Percentiles rank a stretch among this genome's conserved stretches.
phyloP scores from a whole-genome alignment of 2,329 filamentous ascomycete species.

The Dactylellina sp. region DNA sequence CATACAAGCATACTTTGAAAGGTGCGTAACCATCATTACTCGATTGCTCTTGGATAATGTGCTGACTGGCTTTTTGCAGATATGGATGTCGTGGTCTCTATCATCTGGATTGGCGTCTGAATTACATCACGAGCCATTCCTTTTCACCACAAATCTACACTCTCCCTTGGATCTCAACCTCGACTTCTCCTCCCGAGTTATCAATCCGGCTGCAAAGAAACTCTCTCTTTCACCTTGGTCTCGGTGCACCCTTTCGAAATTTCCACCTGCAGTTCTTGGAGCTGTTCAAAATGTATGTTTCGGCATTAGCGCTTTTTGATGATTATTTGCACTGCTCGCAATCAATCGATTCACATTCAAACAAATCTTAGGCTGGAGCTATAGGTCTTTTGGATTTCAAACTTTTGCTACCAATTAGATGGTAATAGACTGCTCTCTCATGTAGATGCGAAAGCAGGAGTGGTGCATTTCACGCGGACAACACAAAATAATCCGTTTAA shows the following conservation, averaged over 20 bases:
- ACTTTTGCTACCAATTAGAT: not conserved
- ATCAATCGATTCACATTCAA: slow-evolving; percentile 35
- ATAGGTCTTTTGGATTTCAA: slow-evolving; percentile 1
- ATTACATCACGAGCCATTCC: slow-evolving; percentile 16
- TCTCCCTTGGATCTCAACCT: not conserved
- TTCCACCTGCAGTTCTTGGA: not conserved
- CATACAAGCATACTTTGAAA: slow-evolving; percentile 79
- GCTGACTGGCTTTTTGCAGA: slow-evolving; percentile 30
- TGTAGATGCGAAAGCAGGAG: slow-evolving; percentile 10
- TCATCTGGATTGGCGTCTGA: slow-evolving; percentile 81
- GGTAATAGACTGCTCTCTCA: not conserved
- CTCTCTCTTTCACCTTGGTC: not conserved
- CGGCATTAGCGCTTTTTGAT: slow-evolving; percentile 46
- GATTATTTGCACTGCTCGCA: slow-evolving; percentile 18
- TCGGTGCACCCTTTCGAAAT: not conserved
- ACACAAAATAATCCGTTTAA: slow-evolving; percentile 9
- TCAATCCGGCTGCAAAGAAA: not conserved
- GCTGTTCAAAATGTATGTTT: slow-evolving; percentile 35
- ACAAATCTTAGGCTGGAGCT: slow-evolving; percentile 7
- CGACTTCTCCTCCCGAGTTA: not conserved
- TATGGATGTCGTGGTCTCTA: slow-evolving; percentile 76
- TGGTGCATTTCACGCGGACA: slow-evolving; percentile 22
- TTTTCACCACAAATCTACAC: not conserved
- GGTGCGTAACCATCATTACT: slow-evolving; percentile 32
- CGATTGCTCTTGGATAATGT: slow-evolving; percentile 64